Percentiles rank a stretch among this genome's conserved stretches.
phyloP scores from a whole-genome alignment of 2,329 filamentous ascomycete species.

The Bretziella fagacearum region DNA sequence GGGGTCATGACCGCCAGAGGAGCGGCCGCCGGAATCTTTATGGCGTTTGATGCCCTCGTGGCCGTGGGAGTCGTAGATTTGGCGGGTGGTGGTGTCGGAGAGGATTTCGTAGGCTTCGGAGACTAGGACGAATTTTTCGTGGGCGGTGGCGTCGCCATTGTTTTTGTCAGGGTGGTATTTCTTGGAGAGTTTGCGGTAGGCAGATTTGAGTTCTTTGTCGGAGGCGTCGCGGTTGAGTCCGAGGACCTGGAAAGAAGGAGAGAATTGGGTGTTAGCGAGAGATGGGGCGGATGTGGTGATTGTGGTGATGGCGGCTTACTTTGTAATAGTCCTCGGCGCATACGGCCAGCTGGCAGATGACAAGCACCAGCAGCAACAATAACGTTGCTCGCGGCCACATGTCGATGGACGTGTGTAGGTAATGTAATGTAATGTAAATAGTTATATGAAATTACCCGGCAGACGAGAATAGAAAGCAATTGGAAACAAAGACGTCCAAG shows the following conservation, averaged over 20 bases:
- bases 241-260: constrained; percentile 40
- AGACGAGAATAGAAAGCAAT: neutral
- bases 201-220: constrained; percentile 81
- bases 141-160: constrained; percentile 61
- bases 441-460: neutral
- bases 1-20: constrained; percentile 55
- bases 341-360: constrained; percentile 35
- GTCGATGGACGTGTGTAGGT: neutral
- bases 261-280: neutral
- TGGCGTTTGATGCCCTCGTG: constrained; percentile 81
- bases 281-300: neutral
- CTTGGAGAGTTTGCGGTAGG: constrained; percentile 82
- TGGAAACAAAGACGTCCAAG: neutral
- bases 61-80: constrained; percentile 87
- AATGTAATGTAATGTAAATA: neutral
- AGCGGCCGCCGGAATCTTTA: constrained; percentile 48
- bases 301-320: constrained; percentile 25
- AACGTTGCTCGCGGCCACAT: constrained; percentile 30
- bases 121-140: constrained; percentile 83
- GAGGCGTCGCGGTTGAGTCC: constrained; percentile 63
- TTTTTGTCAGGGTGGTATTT: constrained; percentile 98
- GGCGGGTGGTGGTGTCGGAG: constrained; percentile 58
- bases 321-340: constrained; percentile 66
- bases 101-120: constrained; percentile 92
- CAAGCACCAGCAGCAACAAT: constrained; percentile 33